These are phyloP conservation scores for Eragrostis curvula DNA, from an alignment of 176 grass and related monocot species.

Conservation along the genomic window DNA sequence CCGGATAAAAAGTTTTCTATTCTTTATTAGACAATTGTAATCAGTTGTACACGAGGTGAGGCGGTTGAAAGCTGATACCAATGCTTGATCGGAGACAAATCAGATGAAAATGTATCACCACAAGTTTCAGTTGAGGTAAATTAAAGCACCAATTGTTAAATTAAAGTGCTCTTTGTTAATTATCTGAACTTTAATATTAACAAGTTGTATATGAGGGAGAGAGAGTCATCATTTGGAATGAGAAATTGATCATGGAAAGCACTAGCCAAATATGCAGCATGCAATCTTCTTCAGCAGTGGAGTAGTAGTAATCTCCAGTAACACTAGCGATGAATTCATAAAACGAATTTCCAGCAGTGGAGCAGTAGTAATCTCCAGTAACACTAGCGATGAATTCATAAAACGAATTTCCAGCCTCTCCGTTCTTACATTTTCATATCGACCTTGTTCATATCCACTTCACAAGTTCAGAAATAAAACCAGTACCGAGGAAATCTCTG, in stretches of 20 bases:
- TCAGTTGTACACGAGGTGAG: background rate
- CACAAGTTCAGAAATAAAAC: background rate
- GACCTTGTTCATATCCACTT: background rate
- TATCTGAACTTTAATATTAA: background rate
- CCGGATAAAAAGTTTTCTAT: background rate
- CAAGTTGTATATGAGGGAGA: background rate
- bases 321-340: background rate
- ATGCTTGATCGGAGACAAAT: background rate
- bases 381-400: background rate
- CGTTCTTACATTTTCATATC: background rate
- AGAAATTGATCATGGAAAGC: background rate
- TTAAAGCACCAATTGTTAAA: background rate
- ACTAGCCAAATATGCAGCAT: background rate
- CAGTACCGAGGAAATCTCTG: background rate
- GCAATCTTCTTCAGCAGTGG: background rate
- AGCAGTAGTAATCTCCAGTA: too few relatives aligned
- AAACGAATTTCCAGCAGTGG: background rate
- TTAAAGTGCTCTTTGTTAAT: background rate
- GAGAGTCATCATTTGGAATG: background rate
- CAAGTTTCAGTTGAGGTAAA: background rate
- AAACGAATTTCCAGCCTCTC: background rate
- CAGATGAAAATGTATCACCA: background rate
- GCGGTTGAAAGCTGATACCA: background rate
- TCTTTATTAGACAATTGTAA: background rate
- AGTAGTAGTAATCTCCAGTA: too few relatives aligned